phyloP scores from a whole-genome alignment of 2,329 filamentous ascomycete genomes.

The Fusarium burgessii region DNA sequence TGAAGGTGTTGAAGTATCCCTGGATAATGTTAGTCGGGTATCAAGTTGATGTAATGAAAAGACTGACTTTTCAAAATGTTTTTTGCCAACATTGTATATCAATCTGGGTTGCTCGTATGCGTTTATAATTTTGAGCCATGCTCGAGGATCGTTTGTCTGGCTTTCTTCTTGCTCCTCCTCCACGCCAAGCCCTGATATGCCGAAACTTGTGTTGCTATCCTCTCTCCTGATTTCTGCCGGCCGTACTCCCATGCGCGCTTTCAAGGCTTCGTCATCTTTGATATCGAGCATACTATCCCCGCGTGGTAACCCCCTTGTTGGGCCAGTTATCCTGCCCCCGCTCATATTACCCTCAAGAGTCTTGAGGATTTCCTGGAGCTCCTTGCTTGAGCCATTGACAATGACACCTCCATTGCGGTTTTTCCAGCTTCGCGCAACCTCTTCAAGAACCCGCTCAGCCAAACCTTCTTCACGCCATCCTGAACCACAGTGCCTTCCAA shows the following conservation, averaged over 20 bases:
- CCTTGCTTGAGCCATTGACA: slow-evolving; percentile 82
- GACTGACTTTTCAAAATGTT: slow-evolving; percentile 84
- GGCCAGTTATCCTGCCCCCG: slow-evolving; percentile 76
- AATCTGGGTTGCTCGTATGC: slow-evolving; percentile 89
- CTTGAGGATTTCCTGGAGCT: slow-evolving; percentile 85
- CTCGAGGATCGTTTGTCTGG: slow-evolving; percentile 74
- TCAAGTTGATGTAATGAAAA: background rate
- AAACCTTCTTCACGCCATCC: slow-evolving; percentile 97
- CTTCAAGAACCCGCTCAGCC: slow-evolving; percentile 91
- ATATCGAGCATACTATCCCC: slow-evolving; percentile 73
- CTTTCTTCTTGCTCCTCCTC: slow-evolving; percentile 69
- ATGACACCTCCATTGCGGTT: slow-evolving; percentile 89
- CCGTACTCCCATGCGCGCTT: slow-evolving; percentile 68
- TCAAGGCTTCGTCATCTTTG: slow-evolving; percentile 63
- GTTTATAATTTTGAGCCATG: slow-evolving; percentile 85
- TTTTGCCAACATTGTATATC: slow-evolving; percentile 82
- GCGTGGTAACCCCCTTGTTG: slow-evolving; percentile 62
- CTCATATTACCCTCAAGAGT: slow-evolving; percentile 88
- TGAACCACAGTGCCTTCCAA: slow-evolving; percentile 93
- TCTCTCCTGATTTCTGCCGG: slow-evolving; percentile 62
- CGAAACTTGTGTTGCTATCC: slow-evolving; percentile 75
- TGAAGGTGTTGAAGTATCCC: slow-evolving; percentile 72
- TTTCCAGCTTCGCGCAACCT: slow-evolving; percentile 93
- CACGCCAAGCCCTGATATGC: slow-evolving; percentile 65
- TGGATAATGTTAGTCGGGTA: slow-evolving; percentile 50